Conservation (phyloP, 164 flowering plant species). For the Umbellularia californica region DNA sequence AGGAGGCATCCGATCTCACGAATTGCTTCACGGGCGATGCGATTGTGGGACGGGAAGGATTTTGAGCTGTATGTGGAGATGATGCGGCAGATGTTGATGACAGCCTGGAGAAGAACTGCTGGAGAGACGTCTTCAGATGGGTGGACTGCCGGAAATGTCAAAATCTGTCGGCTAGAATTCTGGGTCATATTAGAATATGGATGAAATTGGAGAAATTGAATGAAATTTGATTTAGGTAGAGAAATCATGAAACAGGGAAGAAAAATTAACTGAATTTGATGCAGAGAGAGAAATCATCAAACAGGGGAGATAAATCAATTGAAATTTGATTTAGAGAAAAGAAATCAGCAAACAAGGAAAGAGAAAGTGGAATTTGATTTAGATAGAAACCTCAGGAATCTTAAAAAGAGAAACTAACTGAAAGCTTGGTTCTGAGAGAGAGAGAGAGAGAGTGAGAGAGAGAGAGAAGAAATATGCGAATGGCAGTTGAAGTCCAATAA, state of each 20-base stretch:
- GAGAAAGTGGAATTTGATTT: too few relatives aligned
- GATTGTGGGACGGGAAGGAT: slow-evolving; percentile 33
- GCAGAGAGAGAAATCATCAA: too few relatives aligned
- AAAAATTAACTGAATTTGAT: background rate
- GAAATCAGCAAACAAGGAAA: too few relatives aligned
- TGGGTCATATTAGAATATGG: slow-evolving; percentile 34
- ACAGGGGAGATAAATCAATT: too few relatives aligned
- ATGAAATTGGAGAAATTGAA: background rate
- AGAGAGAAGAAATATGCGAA: too few relatives aligned
- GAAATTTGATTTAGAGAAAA: too few relatives aligned
- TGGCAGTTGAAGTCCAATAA: too few relatives aligned
- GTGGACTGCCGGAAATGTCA: slow-evolving; percentile 63
- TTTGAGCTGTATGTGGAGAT: slow-evolving; percentile 36
- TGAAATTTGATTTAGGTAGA: background rate
- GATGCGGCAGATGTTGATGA: slow-evolving; percentile 35
- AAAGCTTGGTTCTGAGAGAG: too few relatives aligned
- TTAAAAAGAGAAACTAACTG: too few relatives aligned
- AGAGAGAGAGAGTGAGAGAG: too few relatives aligned
- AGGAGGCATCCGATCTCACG: slow-evolving; percentile 48
- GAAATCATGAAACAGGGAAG: background rate
- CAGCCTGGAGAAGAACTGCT: slow-evolving; percentile 47
- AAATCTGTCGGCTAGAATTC: slow-evolving; percentile 57
- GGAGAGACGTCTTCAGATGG: slow-evolving; percentile 59
- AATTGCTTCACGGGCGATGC: slow-evolving; percentile 42
- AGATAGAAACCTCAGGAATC: too few relatives aligned